phyloP scores from a whole-genome alignment of 306 rosid genomes.

The Mimosa pudica region DNA sequence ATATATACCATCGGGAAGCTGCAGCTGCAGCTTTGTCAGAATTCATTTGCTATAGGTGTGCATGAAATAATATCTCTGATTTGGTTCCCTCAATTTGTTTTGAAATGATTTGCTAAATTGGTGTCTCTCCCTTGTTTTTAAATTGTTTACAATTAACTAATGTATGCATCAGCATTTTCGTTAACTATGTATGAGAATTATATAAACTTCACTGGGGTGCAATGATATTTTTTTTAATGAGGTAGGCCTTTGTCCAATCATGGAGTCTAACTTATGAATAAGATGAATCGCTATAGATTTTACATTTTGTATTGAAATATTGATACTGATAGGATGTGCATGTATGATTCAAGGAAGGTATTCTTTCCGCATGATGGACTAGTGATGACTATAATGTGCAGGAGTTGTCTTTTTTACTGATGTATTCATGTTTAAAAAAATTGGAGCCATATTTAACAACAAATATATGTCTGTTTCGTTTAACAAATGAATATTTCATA shows the following conservation, averaged over 20 bases:
- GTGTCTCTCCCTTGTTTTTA: constrained; percentile 11
- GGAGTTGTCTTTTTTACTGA: not conserved
- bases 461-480: not conserved
- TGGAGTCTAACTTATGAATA: not conserved
- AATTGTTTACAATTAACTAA: constrained; percentile 13
- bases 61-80: constrained; percentile 26
- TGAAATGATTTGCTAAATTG: constrained; percentile 15
- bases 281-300: not conserved
- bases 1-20: constrained; percentile 90
- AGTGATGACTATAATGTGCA: not conserved
- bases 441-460: not conserved
- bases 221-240: not conserved
- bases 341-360: not conserved
- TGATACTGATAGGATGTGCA: not conserved
- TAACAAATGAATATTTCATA: not conserved
- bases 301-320: not conserved
- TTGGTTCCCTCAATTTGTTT: constrained; percentile 21
- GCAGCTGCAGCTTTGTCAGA: constrained; percentile 95
- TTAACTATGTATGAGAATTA: constrained; percentile 1
- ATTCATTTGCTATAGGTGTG: constrained; percentile 85
- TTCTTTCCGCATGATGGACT: not conserved
- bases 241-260: not conserved
- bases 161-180: constrained; percentile 2
- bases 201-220: not conserved
- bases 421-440: not conserved